Evolutionary conservation across 75 land plant species (phyloP), one percentile per base, ranked within the genome.

Genomic region (Pinus albicaulis): DNA sequence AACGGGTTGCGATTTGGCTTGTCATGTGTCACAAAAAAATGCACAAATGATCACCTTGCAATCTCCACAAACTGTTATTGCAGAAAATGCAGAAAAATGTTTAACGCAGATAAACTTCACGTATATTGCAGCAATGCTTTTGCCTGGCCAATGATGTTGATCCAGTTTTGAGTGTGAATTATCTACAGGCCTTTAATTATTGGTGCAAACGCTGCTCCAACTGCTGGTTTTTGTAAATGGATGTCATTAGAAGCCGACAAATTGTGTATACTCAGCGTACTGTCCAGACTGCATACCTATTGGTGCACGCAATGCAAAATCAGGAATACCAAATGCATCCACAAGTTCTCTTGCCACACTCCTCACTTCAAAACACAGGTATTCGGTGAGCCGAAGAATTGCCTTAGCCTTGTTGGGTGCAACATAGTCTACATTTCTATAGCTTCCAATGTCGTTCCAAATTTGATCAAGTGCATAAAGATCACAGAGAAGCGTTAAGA

Each of bases 341-440:
- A 96, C 89, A 52, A 94, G 85, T 78, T 92, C 93, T 73, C 74
- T 81, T 3, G 95, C 95, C 57, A 89, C 85, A 23, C 81, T 84
- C 76, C 86, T 87, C 77, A 94, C 92, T 83, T 94, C 98, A 78
- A 82, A 92, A 81, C 97, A 80, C 80, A 96, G 78, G 74, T 92
- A 90, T 71, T 96, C 93, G 5, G 87, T 80, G 63, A 94, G 90
- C 53, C 96, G 86, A 76, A 94, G 93, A 34, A 96, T 92, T 69
- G 99, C 99, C 99, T 96, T 96, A 28, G 99, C 99, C 66, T 96
- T 96, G 76, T 96, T 96, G 10, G 99, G 99, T 5, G 99, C 98
- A 4, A 96, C 93, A 80, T 94, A 96, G 73, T 96, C 99, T 56
- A 94, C 95, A 82, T 92, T 96, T 8, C 98, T 81, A 77, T 90